A percentile compares a stretch with the other conserved stretches of the same genome.
Conservation (phyloP, 2,329 filamentous ascomycete species). For the Elsinoe australis region DNA sequence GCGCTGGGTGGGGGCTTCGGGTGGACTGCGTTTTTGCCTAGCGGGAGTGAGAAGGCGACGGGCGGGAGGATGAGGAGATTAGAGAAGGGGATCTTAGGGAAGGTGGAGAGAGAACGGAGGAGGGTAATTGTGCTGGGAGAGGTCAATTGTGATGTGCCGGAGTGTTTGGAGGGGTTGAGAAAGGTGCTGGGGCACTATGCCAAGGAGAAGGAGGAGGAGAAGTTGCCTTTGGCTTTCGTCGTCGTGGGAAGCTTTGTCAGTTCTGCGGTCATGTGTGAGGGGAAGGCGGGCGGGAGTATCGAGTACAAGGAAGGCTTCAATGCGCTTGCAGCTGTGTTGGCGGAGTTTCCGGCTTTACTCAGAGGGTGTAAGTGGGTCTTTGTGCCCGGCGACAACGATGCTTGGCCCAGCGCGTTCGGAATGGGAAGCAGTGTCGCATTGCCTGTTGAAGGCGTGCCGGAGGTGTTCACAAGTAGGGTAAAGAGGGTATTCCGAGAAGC, state of each 20-base stretch:
- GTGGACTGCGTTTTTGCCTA: slow-evolving; percentile 92
- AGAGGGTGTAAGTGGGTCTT: slow-evolving; percentile 79
- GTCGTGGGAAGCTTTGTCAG: slow-evolving; percentile 76
- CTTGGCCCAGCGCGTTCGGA: slow-evolving; percentile 84
- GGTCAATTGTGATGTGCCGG: slow-evolving; percentile 75
- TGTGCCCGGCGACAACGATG: slow-evolving; percentile 92
- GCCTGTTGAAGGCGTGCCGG: slow-evolving; percentile 66
- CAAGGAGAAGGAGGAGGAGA: slow-evolving; percentile 52
- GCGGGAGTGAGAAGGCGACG: slow-evolving; percentile 79
- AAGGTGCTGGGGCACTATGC: slow-evolving; percentile 72
- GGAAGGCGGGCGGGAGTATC: slow-evolving; percentile 70
- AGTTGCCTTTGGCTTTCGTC: slow-evolving; percentile 66
- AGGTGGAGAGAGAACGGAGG: slow-evolving; percentile 30
- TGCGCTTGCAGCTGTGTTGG: slow-evolving; percentile 68
- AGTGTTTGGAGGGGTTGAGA: slow-evolving; percentile 70
- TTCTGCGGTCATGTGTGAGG: slow-evolving; percentile 53
- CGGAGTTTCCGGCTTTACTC: slow-evolving; percentile 75
- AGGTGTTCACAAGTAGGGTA: slow-evolving; percentile 82
- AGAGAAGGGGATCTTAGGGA: slow-evolving; percentile 57
- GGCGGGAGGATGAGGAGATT: slow-evolving; percentile 76
- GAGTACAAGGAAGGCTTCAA: slow-evolving; percentile 98
- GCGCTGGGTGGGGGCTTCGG: slow-evolving; percentile 63
- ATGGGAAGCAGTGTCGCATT: slow-evolving; percentile 64
- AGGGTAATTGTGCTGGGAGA: slow-evolving; percentile 74
- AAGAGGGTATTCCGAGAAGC: slow-evolving; percentile 71